Base-by-base conservation (phyloP, 345 rosid species). In the Citrus trifoliata region DNA sequence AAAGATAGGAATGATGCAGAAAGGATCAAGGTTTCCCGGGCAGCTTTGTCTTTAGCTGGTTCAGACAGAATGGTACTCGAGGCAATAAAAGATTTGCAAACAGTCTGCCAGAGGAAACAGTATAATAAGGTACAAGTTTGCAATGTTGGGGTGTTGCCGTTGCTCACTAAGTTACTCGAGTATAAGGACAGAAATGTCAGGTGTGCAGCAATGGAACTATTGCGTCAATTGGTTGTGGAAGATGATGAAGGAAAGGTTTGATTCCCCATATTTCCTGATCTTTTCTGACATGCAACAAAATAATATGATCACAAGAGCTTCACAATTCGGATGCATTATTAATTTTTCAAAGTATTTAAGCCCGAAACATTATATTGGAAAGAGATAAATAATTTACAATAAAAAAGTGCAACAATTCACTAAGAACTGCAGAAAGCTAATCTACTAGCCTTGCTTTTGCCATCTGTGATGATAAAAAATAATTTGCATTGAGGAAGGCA, bases 31-130 rank as follows among this genome's bases (percentile, higher is more conserved):
- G 87, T 78, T 80, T 90, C 87, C n/a, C 84, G 87, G 40, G 85
- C 94, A 63, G 95, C 98, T 14, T 85, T 95, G 80, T 80, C 92
- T 53, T 84, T 90, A 48, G 95, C 93, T 33, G 89, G 93, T 85
- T 89, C 98, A 58, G 85, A 85, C 8, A 78, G 76, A 75, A 90
- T 90, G 97, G 86, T 91, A 40, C 76, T 89, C 4, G 94, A 95
- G 59, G 98, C 98, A 35, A 80, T 92, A 63, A 76, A 76, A 67
- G 94, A 92, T 80, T 76, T 95, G 83, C 92, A 88, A 70, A 78
- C 71, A 58, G 79, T 92, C 71, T 93, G 97, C 88, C 83, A 80
- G 81, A 86, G 83, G 77, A 95, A 83, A 69, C 76, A 35, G 7
- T 74, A 82, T 72, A 90, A 82, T 71, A 90, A 85, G 89, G 78